Percentiles rank a stretch among this genome's conserved stretches.
These are phyloP conservation scores for Porcisia deanei DNA, from an alignment of 208 protist genomes.

Conservation along the genomic window DNA sequence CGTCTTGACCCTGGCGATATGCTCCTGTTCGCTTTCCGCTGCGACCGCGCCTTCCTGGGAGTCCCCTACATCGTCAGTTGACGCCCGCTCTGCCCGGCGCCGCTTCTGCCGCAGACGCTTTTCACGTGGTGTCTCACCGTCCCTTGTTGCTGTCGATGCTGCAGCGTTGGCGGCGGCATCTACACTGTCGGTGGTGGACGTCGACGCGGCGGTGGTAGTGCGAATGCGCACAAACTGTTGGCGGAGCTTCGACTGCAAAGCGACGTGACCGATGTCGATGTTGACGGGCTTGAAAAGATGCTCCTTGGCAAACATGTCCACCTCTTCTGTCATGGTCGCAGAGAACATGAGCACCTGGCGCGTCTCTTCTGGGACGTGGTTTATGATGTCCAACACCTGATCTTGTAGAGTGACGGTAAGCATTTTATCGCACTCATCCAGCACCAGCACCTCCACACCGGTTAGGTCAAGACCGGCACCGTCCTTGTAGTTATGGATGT, in stretches of 20 bases:
- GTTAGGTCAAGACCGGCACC: constrained; percentile 83
- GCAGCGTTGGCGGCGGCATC: not conserved
- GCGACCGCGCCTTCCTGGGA: not conserved
- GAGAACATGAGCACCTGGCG: constrained; percentile 90
- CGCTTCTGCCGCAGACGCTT: constrained; percentile 56
- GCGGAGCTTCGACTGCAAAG: constrained; percentile 81
- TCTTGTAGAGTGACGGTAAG: constrained; percentile 98
- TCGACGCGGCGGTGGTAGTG: constrained; percentile 10
- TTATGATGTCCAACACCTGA: constrained; percentile 97
- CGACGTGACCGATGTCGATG: constrained; percentile 91
- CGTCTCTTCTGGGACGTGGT: constrained; percentile 77
- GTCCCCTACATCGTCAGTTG: constrained; percentile 7
- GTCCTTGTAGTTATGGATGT: constrained; percentile 80
- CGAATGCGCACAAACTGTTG: constrained; percentile 91
- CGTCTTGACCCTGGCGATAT: constrained; percentile 78
- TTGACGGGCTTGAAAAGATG: constrained; percentile 85
- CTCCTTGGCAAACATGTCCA: constrained; percentile 87
- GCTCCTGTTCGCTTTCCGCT: constrained; percentile 41
- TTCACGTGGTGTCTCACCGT: constrained; percentile 53
- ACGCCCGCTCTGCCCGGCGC: constrained; percentile 28
- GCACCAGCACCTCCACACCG: constrained; percentile 91
- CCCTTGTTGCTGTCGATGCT: not conserved
- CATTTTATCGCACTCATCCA: constrained; percentile 99
- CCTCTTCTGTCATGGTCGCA: constrained; percentile 90
- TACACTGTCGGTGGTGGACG: not conserved